These are phyloP conservation scores for Cryptococcus sp. DNA, from an alignment of 1,284 basidiomycete genomes.

Conservation along the genomic window DNA sequence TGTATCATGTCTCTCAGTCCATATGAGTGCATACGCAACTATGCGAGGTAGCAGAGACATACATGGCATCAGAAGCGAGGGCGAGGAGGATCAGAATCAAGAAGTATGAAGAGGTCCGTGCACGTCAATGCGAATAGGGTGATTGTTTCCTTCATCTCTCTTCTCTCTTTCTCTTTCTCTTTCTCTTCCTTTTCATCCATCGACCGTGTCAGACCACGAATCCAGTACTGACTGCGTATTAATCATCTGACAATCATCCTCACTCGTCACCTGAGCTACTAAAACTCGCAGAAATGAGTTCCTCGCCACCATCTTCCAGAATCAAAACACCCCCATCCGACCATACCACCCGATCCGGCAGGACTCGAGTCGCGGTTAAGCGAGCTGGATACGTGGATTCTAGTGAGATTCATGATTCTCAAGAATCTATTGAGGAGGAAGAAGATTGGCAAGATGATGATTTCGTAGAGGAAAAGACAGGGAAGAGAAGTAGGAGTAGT, in stretches of 20 bases:
- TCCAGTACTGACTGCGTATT: no score
- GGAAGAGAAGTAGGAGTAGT: conserved; percentile 22
- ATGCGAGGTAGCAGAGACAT: background rate
- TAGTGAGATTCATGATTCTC: conserved; percentile 23
- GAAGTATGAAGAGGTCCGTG: background rate
- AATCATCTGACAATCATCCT: background rate
- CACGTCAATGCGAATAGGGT: no score
- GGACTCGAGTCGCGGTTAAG: conserved; percentile 18
- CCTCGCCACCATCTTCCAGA: background rate
- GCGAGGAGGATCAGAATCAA: background rate
- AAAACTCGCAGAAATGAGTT: background rate
- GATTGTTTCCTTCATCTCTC: no score
- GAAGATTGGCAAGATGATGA: conserved; percentile 39
- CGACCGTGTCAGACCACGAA: no score
- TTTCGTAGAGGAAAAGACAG: conserved; percentile 49
- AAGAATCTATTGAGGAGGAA: conserved; percentile 14
- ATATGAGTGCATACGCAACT: background rate
- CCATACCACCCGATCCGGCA: conserved; percentile 1
- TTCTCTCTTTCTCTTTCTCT: background rate
- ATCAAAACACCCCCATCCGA: conserved; percentile 4
- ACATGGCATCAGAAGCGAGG: no score
- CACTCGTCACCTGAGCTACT: background rate
- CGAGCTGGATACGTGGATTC: conserved; percentile 29
- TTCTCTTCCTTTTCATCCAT: background rate
- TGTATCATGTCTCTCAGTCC: background rate